Base-by-base conservation (phyloP, 345 rosid species). In the Populus davidiana region DNA sequence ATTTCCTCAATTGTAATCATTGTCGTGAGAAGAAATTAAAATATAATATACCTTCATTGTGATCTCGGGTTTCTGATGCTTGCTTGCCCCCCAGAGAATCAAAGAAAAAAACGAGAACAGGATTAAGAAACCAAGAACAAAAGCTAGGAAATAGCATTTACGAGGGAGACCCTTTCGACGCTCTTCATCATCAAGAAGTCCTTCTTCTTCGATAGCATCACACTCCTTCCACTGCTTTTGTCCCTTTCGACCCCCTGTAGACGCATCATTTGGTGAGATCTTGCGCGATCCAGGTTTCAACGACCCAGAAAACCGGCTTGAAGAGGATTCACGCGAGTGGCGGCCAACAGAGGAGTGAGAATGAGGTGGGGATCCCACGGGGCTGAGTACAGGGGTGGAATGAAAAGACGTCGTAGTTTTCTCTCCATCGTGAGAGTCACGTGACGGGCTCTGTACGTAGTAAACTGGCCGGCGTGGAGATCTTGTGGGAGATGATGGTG, bases 361-460 rank as follows among this genome's bases (percentile, higher is more conserved):
- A 71, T 96, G 98, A 0, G 98, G 99, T 0, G 99, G 99, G 50
- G 98, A 96, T 0, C 93, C 97, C 86, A 85, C 78, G 62, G 98
- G 99, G 79, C 95, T 91, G 75, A 93, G 86, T 35, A 88, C 91
- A 59, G 99, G 97, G 6, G 99, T 93, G 36, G 99, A 96, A 63
- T 96, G 99, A 67, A 96, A 90, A n/a, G 99, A 96, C 7, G 98
- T 89, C 17, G 98, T 80, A 1, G 98, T 96, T 81, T 96, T 96
- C 89, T 96, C 98, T 16, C 99, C 98, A 75, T 96, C 99, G 89
- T 91, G 98, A 12, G 99, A 95, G 77, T 95, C 99, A 3, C 99
- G 85, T 0, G 99, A 93, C 1, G 98, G 99, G 72, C 94, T 90
- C 87, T 96, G 99, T 49, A 96, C 98, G 72, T 88, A 96, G 91